Percentiles rank a stretch among this genome's conserved stretches.
Evolutionary conservation across 1,284 basidiomycete genomes (phyloP).

Genomic region (Pisolithus thermaeus): DNA sequence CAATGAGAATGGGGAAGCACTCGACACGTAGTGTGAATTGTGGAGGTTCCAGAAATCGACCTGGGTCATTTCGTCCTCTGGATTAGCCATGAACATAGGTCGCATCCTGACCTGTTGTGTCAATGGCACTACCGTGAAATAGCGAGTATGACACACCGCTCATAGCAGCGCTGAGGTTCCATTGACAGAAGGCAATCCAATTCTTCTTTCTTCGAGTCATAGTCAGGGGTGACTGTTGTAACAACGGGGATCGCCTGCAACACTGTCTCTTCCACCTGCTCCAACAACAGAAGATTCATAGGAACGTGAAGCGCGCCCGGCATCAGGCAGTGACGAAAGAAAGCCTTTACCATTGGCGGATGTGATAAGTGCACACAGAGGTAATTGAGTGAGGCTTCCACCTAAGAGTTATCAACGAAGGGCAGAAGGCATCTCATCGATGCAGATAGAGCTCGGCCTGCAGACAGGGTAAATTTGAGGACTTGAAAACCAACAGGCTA

Average conservation of each 20-base stretch:
- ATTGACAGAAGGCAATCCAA: constrained; percentile 50
- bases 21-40: constrained; percentile 60
- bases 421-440: constrained; percentile 71
- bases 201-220: constrained; percentile 64
- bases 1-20: constrained; percentile 57
- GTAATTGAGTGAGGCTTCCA: constrained; percentile 68
- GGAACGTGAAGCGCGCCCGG: constrained; percentile 61
- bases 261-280: constrained; percentile 65
- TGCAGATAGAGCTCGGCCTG: constrained; percentile 45
- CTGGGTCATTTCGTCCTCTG: constrained; percentile 76
- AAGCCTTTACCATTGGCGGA: constrained; percentile 69
- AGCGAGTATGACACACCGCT: constrained; percentile 50
- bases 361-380: constrained; percentile 72
- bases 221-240: constrained; percentile 41
- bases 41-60: constrained; percentile 89
- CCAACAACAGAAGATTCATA: constrained; percentile 55
- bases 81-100: constrained; percentile 63
- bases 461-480: constrained; percentile 51
- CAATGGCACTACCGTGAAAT: constrained; percentile 2
- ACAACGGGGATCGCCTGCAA: constrained; percentile 50
- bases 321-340: constrained; percentile 65
- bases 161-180: constrained; percentile 72
- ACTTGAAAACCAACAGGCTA: constrained; percentile 54
- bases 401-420: constrained; percentile 60
- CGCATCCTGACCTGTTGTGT: constrained; percentile 61